These are phyloP conservation scores for Escovopsis sp. DNA, from an alignment of 2,329 filamentous ascomycete genomes.

Conservation along the genomic window DNA sequence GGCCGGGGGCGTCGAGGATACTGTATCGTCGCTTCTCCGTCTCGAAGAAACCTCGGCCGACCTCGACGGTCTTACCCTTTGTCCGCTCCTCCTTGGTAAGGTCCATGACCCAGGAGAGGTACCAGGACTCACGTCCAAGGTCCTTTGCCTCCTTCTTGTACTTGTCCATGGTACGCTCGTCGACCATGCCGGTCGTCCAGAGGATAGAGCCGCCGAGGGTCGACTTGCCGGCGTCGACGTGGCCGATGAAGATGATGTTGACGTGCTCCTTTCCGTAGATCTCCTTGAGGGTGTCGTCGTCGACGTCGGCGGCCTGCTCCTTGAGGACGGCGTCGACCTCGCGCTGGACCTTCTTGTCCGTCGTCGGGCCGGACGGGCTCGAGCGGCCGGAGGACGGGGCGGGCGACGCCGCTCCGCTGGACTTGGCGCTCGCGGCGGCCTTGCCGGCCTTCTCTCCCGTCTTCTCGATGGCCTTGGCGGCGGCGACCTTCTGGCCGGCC, in stretches of 20 bases:
- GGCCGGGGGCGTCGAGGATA: constrained; percentile 89
- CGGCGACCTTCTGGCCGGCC: constrained; percentile 70
- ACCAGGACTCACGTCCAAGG: constrained; percentile 93
- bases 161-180: constrained; percentile 95
- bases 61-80: constrained; percentile 97
- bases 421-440: constrained; percentile 24
- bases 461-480: constrained; percentile 84
- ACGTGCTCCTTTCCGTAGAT: constrained; percentile 90
- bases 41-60: constrained; percentile 91
- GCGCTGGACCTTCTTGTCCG: constrained; percentile 39
- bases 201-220: constrained; percentile 89
- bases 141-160: constrained; percentile 97
- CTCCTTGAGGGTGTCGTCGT: constrained; percentile 65
- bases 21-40: constrained; percentile 93
- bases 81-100: constrained; percentile 89
- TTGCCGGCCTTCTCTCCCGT: constrained; percentile 49
- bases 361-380: constrained; percentile 49
- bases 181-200: constrained; percentile 95
- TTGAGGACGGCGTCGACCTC: constrained; percentile 74
- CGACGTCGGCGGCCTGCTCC: constrained; percentile 63
- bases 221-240: constrained; percentile 97
- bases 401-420: constrained; percentile 61
- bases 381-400: constrained; percentile 71
- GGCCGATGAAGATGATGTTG: constrained; percentile 95
- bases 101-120: constrained; percentile 96